phyloP scores from a whole-genome alignment of 768 basidiomycete species.

The Boletus insuetus region DNA sequence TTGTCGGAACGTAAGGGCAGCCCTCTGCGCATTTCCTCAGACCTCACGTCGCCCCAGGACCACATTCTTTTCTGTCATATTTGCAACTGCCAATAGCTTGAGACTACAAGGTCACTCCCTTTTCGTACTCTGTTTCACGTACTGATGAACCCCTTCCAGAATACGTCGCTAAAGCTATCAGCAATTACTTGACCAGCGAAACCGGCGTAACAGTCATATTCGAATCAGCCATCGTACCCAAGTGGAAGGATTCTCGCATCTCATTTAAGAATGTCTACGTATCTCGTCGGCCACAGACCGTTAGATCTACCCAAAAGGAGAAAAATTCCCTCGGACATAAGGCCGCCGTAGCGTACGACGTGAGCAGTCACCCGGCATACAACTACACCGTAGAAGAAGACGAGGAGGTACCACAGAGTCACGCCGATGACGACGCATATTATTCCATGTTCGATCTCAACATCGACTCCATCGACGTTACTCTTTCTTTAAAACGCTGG shows the following conservation, averaged over 20 bases:
- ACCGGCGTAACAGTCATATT: slow-evolving; percentile 95
- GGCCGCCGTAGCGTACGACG: slow-evolving; percentile 70
- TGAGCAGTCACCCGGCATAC: slow-evolving; percentile 72
- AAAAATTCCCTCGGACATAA: slow-evolving; percentile 40
- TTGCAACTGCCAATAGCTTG: slow-evolving; percentile 85
- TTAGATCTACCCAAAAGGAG: slow-evolving; percentile 13
- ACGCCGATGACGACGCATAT: slow-evolving; percentile 58
- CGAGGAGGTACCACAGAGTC: slow-evolving; percentile 29
- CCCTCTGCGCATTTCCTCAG: neutral
- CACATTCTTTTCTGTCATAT: slow-evolving; percentile 92
- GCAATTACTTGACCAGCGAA: slow-evolving; percentile 89
- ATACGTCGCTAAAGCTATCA: slow-evolving; percentile 82
- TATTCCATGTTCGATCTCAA: slow-evolving; percentile 92
- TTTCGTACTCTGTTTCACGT: neutral
- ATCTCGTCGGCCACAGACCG: slow-evolving; percentile 63
- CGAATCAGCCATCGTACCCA: slow-evolving; percentile 96
- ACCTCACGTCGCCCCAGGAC: slow-evolving; percentile 50
- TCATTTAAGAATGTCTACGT: slow-evolving; percentile 97
- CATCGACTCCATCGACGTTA: slow-evolving; percentile 94
- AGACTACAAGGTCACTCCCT: slow-evolving; percentile 65
- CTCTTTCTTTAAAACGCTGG: slow-evolving; percentile 88
- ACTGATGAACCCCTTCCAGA: slow-evolving; percentile 41
- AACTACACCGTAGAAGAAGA: slow-evolving; percentile 65
- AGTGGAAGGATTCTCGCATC: slow-evolving; percentile 93
- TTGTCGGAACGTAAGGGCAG: slow-evolving; percentile 64